These are phyloP conservation scores for Ophiocordyceps polyrhachis-furcata DNA, from an alignment of 2,329 filamentous ascomycete species.

Conservation along the genomic window DNA sequence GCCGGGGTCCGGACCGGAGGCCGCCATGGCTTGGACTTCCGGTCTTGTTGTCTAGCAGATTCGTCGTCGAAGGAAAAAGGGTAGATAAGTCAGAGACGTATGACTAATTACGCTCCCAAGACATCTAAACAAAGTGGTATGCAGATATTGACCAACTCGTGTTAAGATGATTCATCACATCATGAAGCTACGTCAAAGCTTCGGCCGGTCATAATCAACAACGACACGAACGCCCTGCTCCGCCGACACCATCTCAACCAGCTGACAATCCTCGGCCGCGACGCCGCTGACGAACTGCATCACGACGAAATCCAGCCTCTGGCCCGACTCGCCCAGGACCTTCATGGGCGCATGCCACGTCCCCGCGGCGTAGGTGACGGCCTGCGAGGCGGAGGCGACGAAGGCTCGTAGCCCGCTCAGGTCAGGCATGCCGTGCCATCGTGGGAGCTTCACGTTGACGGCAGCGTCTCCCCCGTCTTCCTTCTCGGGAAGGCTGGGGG, in stretches of 20 bases:
- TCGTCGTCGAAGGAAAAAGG: background rate
- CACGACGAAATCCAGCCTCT: slow-evolving; percentile 68
- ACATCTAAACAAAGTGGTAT: too few relatives aligned
- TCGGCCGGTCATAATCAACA: slow-evolving; percentile 16
- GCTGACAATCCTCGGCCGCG: slow-evolving; percentile 70
- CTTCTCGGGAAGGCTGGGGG: slow-evolving; percentile 45
- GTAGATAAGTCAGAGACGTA: too few relatives aligned
- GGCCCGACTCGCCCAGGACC: slow-evolving; percentile 42
- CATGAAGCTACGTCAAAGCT: background rate
- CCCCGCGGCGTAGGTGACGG: slow-evolving; percentile 77
- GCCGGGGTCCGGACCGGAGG: slow-evolving; percentile 53
- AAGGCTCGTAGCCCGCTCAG: slow-evolving; percentile 55
- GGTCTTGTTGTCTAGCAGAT: background rate
- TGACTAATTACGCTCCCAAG: too few relatives aligned
- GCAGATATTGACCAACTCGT: too few relatives aligned
- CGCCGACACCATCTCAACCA: slow-evolving; percentile 31
- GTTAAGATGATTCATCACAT: background rate
- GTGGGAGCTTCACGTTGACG: slow-evolving; percentile 5
- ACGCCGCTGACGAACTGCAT: slow-evolving; percentile 79
- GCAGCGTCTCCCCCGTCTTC: background rate
- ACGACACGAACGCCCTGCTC: slow-evolving; percentile 13
- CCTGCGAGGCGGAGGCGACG: slow-evolving; percentile 56
- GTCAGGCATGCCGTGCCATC: slow-evolving; percentile 48
- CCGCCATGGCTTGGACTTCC: slow-evolving; percentile 18
- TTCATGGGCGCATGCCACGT: slow-evolving; percentile 98